Conservation (phyloP, 768 basidiomycete genomes). For the Scleroderma bovista region DNA sequence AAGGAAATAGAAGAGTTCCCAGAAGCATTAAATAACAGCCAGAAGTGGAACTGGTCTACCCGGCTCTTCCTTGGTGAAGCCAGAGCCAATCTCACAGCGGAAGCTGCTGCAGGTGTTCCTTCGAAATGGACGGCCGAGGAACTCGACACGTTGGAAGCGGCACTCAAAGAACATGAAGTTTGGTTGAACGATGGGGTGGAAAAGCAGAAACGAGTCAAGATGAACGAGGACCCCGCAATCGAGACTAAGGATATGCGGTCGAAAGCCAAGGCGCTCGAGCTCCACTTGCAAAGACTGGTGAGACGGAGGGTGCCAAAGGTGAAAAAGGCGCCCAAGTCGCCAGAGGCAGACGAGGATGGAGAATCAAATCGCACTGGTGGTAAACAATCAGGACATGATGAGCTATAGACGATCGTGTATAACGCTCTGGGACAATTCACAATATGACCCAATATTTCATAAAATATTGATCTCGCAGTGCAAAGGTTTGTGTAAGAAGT, state of each 20-base stretch:
- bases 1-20: conserved; percentile 86
- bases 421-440: neutral
- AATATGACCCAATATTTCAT: too few species aligned
- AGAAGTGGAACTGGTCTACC: conserved; percentile 86
- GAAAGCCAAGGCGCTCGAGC: conserved; percentile 75
- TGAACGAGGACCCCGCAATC: conserved; percentile 82
- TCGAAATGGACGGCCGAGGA: conserved; percentile 88
- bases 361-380: conserved; percentile 15
- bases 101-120: conserved; percentile 51
- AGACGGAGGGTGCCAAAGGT: conserved; percentile 65
- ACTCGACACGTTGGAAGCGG: conserved; percentile 69
- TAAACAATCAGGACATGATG: conserved; percentile 23
- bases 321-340: conserved; percentile 41
- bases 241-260: conserved; percentile 82
- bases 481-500: too few species aligned
- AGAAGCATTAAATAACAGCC: conserved; percentile 71
- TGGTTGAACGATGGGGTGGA: conserved; percentile 84
- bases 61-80: conserved; percentile 85
- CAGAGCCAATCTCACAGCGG: conserved; percentile 62
- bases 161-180: conserved; percentile 69
- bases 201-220: conserved; percentile 70
- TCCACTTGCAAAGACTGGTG: conserved; percentile 59
- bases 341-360: conserved; percentile 5
- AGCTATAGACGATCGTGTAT: conserved; percentile 17
- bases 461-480: too few species aligned